phyloP scores from a whole-genome alignment of 73 alveolate species.

The Paramecium octaurelia region DNA sequence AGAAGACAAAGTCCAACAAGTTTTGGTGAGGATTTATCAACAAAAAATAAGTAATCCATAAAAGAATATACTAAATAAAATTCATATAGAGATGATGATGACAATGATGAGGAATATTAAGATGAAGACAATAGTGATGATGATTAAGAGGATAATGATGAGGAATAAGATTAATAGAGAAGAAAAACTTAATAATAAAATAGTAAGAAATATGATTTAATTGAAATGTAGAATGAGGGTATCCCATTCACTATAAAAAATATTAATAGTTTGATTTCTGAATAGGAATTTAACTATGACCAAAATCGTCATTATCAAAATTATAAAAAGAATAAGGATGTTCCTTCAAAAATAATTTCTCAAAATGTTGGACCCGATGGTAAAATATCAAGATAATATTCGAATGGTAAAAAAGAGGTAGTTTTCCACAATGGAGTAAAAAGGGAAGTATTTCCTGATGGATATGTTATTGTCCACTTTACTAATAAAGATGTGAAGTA shows the following conservation, averaged over 20 bases:
- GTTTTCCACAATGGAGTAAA: conserved; percentile 95
- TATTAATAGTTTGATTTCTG: not conserved
- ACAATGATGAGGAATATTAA: not conserved
- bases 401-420: conserved; percentile 88
- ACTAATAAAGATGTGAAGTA: conserved; percentile 86
- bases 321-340: not conserved
- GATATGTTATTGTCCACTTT: conserved; percentile 91
- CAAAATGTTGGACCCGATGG: conserved; percentile 64
- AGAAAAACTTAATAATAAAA: not conserved
- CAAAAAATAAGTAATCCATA: not conserved
- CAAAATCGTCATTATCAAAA: not conserved
- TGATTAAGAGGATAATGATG: conserved; percentile 16
- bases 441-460: conserved; percentile 95
- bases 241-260: conserved; percentile 34
- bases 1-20: not conserved
- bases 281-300: conserved; percentile 44
- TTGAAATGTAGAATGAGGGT: not conserved
- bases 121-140: conserved; percentile 36
- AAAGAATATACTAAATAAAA: not conserved
- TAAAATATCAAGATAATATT: conserved; percentile 75
- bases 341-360: conserved; percentile 48
- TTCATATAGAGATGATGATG: not conserved
- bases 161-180: not conserved
- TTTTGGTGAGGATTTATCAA: not conserved
- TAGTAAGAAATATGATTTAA: conserved; percentile 37